These are phyloP conservation scores for Chlorella sp. DNA, from an alignment of 139 green algal species.

Conservation along the genomic window DNA sequence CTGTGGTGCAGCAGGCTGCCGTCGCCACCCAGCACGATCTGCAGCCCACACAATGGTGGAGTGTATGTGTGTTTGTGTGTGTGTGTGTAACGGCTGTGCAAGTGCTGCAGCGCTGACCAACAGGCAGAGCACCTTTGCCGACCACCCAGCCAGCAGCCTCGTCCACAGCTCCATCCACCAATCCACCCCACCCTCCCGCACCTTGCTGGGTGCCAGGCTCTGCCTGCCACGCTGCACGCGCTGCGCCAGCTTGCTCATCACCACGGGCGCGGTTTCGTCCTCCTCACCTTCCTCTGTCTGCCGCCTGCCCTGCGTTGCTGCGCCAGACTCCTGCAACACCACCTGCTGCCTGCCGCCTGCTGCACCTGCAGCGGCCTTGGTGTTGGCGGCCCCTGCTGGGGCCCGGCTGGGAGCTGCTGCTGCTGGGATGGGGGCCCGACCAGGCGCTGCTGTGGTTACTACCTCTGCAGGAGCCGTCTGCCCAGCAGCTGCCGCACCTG, in stretches of 20 bases:
- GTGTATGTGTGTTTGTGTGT: too few relatives aligned
- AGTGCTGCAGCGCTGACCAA: too few relatives aligned
- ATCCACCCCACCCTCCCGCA: too few relatives aligned
- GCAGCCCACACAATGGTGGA: too few relatives aligned
- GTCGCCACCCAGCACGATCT: constrained; percentile 26
- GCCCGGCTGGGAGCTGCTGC: not conserved
- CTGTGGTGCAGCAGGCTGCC: constrained; percentile 23
- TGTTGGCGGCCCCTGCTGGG: not conserved
- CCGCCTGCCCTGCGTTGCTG: not conserved
- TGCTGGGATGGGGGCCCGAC: not conserved
- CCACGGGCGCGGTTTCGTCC: constrained; percentile 48
- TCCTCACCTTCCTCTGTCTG: constrained; percentile 19
- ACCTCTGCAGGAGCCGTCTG: not conserved
- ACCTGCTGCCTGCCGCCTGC: constrained; percentile 24
- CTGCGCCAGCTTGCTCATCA: constrained; percentile 43
- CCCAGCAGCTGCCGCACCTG: constrained; percentile 22
- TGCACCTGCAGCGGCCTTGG: constrained; percentile 1
- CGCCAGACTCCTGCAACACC: constrained; percentile 7
- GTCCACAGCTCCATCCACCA: too few relatives aligned
- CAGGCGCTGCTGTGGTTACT: not conserved
- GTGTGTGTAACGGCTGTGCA: too few relatives aligned
- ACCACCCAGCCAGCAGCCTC: too few relatives aligned
- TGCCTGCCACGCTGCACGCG: constrained; percentile 43
- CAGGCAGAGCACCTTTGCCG: too few relatives aligned
- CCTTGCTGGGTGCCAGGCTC: constrained; percentile 50